A percentile compares a stretch with the other conserved stretches of the same genome.
These are phyloP conservation scores for Paramecium tetraurelia DNA, from an alignment of 73 alveolate genomes.

Conservation along the genomic window DNA sequence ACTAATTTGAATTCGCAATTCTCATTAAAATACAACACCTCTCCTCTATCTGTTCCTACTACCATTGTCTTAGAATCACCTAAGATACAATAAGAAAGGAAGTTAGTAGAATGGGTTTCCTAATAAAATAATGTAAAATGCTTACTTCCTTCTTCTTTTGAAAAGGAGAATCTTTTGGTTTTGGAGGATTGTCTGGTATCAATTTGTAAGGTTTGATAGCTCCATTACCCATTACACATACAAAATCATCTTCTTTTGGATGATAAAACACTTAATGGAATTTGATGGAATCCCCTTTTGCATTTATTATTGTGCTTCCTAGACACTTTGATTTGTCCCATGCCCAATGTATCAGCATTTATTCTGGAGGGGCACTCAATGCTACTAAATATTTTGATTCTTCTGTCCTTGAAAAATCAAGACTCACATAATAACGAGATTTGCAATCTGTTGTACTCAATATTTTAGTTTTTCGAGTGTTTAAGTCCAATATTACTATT, in stretches of 20 bases:
- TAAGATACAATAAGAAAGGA: slow-evolving; percentile 82
- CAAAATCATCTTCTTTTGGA: slow-evolving; percentile 63
- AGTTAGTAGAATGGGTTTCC: slow-evolving; percentile 65
- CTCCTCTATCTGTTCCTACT: slow-evolving; percentile 90
- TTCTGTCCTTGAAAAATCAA: slow-evolving; percentile 52
- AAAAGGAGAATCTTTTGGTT: slow-evolving; percentile 62
- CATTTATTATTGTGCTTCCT: slow-evolving; percentile 16
- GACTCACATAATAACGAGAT: slow-evolving; percentile 51
- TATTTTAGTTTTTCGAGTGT: slow-evolving; percentile 22
- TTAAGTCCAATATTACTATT: slow-evolving; percentile 51
- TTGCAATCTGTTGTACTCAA: slow-evolving; percentile 52
- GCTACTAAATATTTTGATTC: slow-evolving; percentile 16
- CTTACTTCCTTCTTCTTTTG: slow-evolving; percentile 42
- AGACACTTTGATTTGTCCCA: slow-evolving; percentile 50
- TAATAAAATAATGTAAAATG: background rate
- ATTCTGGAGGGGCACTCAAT: slow-evolving; percentile 54
- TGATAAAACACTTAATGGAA: slow-evolving; percentile 47
- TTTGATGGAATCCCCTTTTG: slow-evolving; percentile 41
- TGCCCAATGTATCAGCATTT: slow-evolving; percentile 49
- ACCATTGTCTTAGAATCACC: slow-evolving; percentile 83
- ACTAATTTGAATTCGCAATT: slow-evolving; percentile 81
- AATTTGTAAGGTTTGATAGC: slow-evolving; percentile 60
- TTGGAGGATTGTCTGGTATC: slow-evolving; percentile 42
- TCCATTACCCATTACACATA: slow-evolving; percentile 54
- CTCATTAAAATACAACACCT: slow-evolving; percentile 74